A percentile compares a stretch with the other conserved stretches of the same genome.
phyloP scores from a whole-genome alignment of 2,329 filamentous ascomycete genomes.

The Hymenoscyphus fructigenus region DNA sequence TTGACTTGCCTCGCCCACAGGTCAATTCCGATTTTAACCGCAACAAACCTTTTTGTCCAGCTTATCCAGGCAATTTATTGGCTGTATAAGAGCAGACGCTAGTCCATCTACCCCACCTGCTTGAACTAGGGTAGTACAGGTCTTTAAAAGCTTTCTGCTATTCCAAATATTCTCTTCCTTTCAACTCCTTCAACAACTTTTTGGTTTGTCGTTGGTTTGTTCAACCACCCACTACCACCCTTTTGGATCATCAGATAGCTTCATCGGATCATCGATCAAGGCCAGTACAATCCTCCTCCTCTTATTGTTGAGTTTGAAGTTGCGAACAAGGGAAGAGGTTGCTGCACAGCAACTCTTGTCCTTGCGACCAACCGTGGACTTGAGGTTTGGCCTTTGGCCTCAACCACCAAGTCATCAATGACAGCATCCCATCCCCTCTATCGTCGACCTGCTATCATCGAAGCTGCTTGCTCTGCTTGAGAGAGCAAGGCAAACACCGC shows the following conservation, averaged over 20 bases:
- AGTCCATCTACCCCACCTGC: not conserved
- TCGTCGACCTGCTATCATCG: not conserved
- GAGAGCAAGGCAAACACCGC: not conserved
- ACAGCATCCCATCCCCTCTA: not conserved
- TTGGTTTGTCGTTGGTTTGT: not conserved
- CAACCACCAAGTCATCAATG: not conserved
- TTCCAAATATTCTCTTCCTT: not conserved
- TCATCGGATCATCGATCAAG: not conserved
- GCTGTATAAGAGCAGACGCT: not conserved
- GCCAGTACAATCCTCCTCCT: not conserved
- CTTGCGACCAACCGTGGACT: not conserved
- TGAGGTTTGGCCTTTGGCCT: not conserved
- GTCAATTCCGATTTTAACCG: no score
- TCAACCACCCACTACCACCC: not conserved
- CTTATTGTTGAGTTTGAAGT: not conserved
- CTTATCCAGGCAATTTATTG: no score
- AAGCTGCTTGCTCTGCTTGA: not conserved
- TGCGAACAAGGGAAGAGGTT: not conserved
- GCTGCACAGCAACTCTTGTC: not conserved
- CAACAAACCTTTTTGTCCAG: no score
- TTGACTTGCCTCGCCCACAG: no score
- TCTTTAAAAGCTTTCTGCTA: not conserved
- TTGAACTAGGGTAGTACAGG: no score
- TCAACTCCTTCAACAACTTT: not conserved
- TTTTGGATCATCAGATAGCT: not conserved